Conservation (phyloP, 805 yeast genomes). For the Candida michaelii region DNA sequence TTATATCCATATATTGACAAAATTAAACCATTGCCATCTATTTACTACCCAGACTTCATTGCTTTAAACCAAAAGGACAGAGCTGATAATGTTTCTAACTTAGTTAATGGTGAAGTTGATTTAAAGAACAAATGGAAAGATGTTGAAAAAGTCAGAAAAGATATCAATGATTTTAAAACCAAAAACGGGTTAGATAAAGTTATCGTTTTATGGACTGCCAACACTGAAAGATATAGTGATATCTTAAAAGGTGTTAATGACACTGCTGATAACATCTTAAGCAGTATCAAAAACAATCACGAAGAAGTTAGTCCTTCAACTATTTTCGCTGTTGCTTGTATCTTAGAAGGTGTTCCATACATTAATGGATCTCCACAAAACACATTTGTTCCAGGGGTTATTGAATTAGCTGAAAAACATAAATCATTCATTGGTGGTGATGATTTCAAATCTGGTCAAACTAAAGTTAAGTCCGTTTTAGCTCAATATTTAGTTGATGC, state of each 20-base stretch:
- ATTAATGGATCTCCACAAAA: slow-evolving; percentile 97
- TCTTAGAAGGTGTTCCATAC: slow-evolving; percentile 84
- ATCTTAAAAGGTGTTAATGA: slow-evolving; percentile 80
- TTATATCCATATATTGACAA: slow-evolving; percentile 62
- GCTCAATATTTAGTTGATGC: slow-evolving; percentile 97
- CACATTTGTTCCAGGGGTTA: slow-evolving; percentile 93
- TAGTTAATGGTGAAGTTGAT: slow-evolving; percentile 49
- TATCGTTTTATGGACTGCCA: slow-evolving; percentile 94
- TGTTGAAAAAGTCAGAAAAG: slow-evolving; percentile 81
- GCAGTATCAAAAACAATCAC: slow-evolving; percentile 74
- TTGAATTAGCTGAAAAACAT: slow-evolving; percentile 81
- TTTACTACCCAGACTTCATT: slow-evolving; percentile 94
- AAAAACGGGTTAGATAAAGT: slow-evolving; percentile 79
- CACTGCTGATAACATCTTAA: slow-evolving; percentile 75
- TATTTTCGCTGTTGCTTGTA: slow-evolving; percentile 90
- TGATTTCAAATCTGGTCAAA: slow-evolving; percentile 96
- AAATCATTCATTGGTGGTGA: slow-evolving; percentile 89
- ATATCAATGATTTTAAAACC: slow-evolving; percentile 74
- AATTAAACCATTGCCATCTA: slow-evolving; percentile 73
- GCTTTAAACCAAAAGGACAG: slow-evolving; percentile 92
- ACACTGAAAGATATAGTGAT: slow-evolving; percentile 90
- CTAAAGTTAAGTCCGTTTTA: slow-evolving; percentile 91
- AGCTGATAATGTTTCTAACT: slow-evolving; percentile 81
- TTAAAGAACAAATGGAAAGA: slow-evolving; percentile 80
- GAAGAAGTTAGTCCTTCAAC: slow-evolving; percentile 89